Evolutionary conservation across 2,329 filamentous ascomycete species (phyloP), one percentile per base, ranked within the genome.

Genomic region (Ceratocystis albifundus): DNA sequence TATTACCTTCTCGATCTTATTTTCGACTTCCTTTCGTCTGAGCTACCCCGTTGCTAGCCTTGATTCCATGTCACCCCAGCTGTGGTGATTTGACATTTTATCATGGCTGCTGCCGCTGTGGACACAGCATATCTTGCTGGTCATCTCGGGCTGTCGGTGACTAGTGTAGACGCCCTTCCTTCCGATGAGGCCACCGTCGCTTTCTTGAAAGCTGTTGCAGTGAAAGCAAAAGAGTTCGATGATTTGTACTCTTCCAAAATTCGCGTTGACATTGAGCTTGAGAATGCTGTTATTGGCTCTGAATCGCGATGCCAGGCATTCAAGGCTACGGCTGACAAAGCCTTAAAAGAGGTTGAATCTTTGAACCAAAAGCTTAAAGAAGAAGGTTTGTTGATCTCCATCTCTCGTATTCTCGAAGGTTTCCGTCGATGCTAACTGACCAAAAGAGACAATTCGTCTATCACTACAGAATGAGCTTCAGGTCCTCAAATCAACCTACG

Each of bases 211-310:
- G 87, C 88, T 30, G 84, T 97, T 65, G 83, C 87, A 28, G 78
- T 80, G 36, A 96, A 94, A 75, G 90, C 89, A 45, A 88, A 87
- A 71, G 90, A 96, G 72, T 87, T 84, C 71, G 90, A 96, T 73
- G 83, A 86, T 48, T 78, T 96, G 50, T 90, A 88, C 71, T 87
- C 93, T 8, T 89, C 96, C 70, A 97, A 96, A 77, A 82, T 96
- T 57, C 87, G 90, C 70, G 80, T 89, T 59, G 90, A 96, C 72
- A 94, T 99, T 57, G 92, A 97, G 78, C 83, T 97, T 6, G 94
- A 99, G 75, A 94, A 90, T 75, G 88, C 88, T 20, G 87, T 96
- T 61, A 87, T 91, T 71, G 88, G 84, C 70, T 87, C 88, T 68
- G 93, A 97, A 74, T 85, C 88, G 28, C 89, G 91, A 75, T 86